Percentiles rank a stretch among this genome's conserved stretches.
These are phyloP conservation scores for Globisporangium rhizosaccharum DNA, from an alignment of 352 stramenopile genomes.

Conservation along the genomic window DNA sequence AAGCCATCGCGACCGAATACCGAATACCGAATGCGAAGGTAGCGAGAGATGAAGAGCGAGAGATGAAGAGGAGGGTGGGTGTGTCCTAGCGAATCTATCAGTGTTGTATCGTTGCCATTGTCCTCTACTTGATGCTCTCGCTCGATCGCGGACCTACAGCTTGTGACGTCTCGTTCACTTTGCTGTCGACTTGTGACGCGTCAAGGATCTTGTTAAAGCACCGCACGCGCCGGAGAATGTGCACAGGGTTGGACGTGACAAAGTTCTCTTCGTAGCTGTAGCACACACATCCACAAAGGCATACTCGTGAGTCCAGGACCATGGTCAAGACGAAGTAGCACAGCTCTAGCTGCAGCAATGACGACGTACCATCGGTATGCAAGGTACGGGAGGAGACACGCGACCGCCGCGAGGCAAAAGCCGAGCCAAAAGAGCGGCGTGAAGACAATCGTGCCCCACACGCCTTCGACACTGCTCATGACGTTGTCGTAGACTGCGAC, in stretches of 20 bases:
- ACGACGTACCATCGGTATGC: conserved; percentile 52
- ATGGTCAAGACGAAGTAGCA: not conserved
- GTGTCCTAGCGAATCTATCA: not conserved
- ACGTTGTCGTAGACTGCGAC: conserved; percentile 57
- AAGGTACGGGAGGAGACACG: conserved; percentile 58
- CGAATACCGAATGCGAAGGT: too few species aligned
- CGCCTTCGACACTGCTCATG: conserved; percentile 35
- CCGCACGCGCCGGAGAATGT: conserved; percentile 64
- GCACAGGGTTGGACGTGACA: conserved; percentile 57
- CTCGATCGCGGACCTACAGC: not conserved
- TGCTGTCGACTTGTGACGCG: conserved; percentile 28
- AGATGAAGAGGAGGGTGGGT: too few species aligned
- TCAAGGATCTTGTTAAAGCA: conserved; percentile 75
- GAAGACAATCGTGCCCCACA: conserved; percentile 27
- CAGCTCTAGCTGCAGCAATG: not conserved
- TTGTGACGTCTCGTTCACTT: conserved; percentile 14
- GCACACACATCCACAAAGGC: not conserved
- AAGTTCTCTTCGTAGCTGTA: conserved; percentile 77
- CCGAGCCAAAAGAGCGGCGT: conserved; percentile 59
- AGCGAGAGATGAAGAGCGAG: too few species aligned
- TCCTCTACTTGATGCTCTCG: conserved; percentile 10
- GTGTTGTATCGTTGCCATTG: not conserved
- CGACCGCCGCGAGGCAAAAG: conserved; percentile 31
- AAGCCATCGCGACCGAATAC: too few species aligned
- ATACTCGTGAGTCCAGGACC: not conserved